Base-by-base conservation (phyloP, 208 protist genomes). In the Trypanosoma mega region DNA sequence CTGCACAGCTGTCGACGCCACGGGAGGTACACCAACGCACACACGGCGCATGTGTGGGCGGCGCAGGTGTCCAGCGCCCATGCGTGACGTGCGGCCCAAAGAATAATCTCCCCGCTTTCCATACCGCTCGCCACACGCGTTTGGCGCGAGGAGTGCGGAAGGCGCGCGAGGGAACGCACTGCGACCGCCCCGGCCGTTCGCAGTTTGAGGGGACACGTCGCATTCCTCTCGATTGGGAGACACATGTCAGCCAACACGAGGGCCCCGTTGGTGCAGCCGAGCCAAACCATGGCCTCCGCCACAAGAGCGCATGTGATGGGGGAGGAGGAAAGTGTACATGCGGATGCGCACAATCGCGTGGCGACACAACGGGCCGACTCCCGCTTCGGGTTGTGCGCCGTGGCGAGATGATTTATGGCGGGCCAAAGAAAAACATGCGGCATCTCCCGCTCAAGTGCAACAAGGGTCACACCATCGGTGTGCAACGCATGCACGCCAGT, bases 51-150 rank as follows among this genome's bases (percentile, higher is more conserved):
- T 30, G 20, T 27, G 34, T 68, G 62, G 20, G 37, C 52, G 46
- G 59, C 49, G 21, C 46, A 51, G 8, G 59, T 29, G 16, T 18
- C 62, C 50, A 61, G 9, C 18, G 41, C 33, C 12, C n/a, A 23
- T 33, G 30, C 62, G 0, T 11, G 33, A 18, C 31, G 33, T 14
- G 12, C 16, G 2, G 52, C 52, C 62, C 50, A 68, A 2, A 68
- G 20, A 43, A 61, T 37, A n/a, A 61, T 59, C 30, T 68, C 52
- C 0, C 62, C 62, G 39, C 54, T 60, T 47, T 59, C 51, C 24
- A 68, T 41, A 33, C 62, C 52, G 54, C 52, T 68, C 33, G 34
- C 62, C n/a, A 68, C 62, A 23, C 59, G 8, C 8, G 44, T 30
- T 18, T 20, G 26, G 7, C 33, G 11, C 30, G 33, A 30, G 3